Evolutionary conservation across 139 green algal species (phyloP).

Genomic region (Chlorella sp.): DNA sequence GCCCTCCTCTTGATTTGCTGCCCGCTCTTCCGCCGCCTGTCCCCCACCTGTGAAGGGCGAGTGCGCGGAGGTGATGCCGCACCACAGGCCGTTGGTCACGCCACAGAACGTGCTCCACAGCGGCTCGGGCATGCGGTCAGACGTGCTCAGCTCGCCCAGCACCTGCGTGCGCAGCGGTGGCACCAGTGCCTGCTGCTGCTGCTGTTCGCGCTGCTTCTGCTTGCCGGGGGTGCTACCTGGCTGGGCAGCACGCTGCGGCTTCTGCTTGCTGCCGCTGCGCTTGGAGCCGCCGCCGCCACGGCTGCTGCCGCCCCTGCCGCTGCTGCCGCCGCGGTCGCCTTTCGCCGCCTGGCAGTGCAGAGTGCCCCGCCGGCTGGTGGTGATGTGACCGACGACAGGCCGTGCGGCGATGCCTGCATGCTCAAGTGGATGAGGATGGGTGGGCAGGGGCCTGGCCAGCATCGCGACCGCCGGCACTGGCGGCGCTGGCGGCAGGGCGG

Average conservation of each 20-base stretch:
- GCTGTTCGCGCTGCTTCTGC: background rate
- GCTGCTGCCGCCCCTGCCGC: background rate
- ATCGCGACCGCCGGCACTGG: too few relatives aligned
- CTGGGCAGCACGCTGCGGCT: too few relatives aligned
- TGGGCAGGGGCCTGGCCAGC: too few relatives aligned
- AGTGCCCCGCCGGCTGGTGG: background rate
- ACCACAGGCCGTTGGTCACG: conserved; percentile 48
- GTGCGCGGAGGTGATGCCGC: conserved; percentile 48
- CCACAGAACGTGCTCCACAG: conserved; percentile 60
- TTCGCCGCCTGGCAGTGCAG: background rate
- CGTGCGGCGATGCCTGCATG: background rate
- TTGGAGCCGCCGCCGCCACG: background rate
- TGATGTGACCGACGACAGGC: background rate
- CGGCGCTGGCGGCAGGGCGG: background rate
- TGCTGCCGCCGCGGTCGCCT: background rate
- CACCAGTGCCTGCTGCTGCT: conserved; percentile 24
- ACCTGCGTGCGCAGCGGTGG: background rate
- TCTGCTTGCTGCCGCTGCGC: too few relatives aligned
- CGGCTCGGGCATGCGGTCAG: conserved; percentile 42
- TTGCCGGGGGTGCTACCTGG: background rate
- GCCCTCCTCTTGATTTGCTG: too few relatives aligned
- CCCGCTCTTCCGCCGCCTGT: too few relatives aligned
- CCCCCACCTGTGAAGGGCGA: conserved; percentile 34
- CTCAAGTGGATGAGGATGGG: background rate
- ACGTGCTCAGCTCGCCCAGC: background rate